Base-by-base conservation (phyloP, 2,329 filamentous ascomycete genomes). In the Trichoderma koningii region DNA sequence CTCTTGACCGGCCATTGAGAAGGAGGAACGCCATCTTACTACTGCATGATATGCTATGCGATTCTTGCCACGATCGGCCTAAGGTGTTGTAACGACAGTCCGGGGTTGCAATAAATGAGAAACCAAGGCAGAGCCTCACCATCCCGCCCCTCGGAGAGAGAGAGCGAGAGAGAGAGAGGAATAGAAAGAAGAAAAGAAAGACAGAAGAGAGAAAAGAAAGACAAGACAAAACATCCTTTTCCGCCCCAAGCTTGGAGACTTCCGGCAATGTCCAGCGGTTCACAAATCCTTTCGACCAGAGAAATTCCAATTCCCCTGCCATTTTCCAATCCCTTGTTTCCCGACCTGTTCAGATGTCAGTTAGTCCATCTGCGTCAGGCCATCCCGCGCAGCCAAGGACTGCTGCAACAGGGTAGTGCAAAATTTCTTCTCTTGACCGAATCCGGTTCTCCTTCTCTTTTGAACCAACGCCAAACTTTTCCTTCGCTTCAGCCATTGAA, bases 251-350 rank as follows among this genome's bases (percentile, higher is more conserved):
- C 41, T 45, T 7, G 26, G 41, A 30, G 38, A 23, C 28, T 56
- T 28, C 53, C 53, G 53, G 53, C 41, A 23, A 41, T 34, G 26
- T 21, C 56, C 45, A 38, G 56, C 56, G 42, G 56, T 30, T 47
- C 41, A 45, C 50, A 53, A 55, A 55, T 45, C 19, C 42, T n/a
- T 38, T 41, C 60, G 60, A 55, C 26, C 47, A 38, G 48, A 53
- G 55, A 61, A 53, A 63, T 45, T 38, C 42, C 60, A 55, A 55
- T 28, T 53, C 41, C 59, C 60, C 55, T 63, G 50, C 60, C 60
- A 19, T 41, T 63, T 55, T 55, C 48, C 41, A 55, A 53, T 59
- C 63, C 63, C 63, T 60, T 65, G 63, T 60, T 57, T 65, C 26
- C 63, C 28, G 60, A 50, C 50, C 50, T 63, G 45, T 55, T 45